phyloP scores from a whole-genome alignment of 768 basidiomycete genomes.

The Pisolithus tinctorius region DNA sequence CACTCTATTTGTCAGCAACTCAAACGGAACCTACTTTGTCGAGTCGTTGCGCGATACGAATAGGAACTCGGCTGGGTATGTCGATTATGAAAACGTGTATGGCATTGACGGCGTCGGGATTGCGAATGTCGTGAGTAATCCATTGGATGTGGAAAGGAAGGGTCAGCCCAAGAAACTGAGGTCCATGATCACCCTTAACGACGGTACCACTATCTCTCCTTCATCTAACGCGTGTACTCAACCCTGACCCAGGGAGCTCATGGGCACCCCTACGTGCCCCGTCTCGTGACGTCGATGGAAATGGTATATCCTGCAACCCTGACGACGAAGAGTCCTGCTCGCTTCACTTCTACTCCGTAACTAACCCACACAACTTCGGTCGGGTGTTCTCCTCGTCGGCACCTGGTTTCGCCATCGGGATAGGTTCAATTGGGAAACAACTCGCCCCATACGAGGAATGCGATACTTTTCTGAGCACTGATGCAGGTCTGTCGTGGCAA shows the following conservation, averaged over 20 bases:
- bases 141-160: slow-evolving; percentile 73
- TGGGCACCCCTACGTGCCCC: slow-evolving; percentile 70
- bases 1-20: slow-evolving; percentile 92
- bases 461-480: slow-evolving; percentile 89
- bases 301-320: slow-evolving; percentile 56
- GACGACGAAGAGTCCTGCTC: slow-evolving; percentile 58
- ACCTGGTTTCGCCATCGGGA: slow-evolving; percentile 95
- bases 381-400: slow-evolving; percentile 93
- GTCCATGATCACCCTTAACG: slow-evolving; percentile 85
- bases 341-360: slow-evolving; percentile 90
- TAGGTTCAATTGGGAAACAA: slow-evolving; percentile 73
- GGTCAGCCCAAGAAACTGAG: slow-evolving; percentile 65
- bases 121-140: slow-evolving; percentile 81
- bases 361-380: slow-evolving; percentile 87
- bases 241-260: slow-evolving; percentile 41
- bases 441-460: slow-evolving; percentile 75
- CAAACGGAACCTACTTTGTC: slow-evolving; percentile 93
- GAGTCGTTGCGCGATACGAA: slow-evolving; percentile 90
- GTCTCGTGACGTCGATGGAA: slow-evolving; percentile 49
- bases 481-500: slow-evolving; percentile 82
- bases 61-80: slow-evolving; percentile 79
- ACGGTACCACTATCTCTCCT: slow-evolving; percentile 37
- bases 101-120: slow-evolving; percentile 88
- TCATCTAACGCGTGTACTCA: not conserved
- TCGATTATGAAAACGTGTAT: slow-evolving; percentile 87